phyloP scores from a whole-genome alignment of 352 stramenopile species.

The Globisporangium nodosum region DNA sequence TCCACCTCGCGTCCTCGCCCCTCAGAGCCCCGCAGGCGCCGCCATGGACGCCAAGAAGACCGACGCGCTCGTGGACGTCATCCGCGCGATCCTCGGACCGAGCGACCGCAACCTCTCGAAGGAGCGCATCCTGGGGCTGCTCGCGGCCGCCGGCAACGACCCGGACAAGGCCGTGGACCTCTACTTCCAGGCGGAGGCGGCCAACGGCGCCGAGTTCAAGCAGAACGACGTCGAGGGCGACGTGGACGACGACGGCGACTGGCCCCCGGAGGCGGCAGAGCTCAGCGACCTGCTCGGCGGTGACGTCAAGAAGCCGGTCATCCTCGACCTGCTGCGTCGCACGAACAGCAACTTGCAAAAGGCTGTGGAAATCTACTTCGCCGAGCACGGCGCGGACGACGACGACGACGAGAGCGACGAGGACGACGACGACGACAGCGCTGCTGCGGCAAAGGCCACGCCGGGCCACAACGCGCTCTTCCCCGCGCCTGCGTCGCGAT shows the following conservation, averaged over 20 bases:
- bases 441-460: slow-evolving; percentile 6
- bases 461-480: slow-evolving; percentile 23
- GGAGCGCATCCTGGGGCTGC: slow-evolving; percentile 58
- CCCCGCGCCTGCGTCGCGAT: slow-evolving; percentile 16
- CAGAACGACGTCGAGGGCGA: slow-evolving; percentile 51
- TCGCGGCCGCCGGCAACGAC: slow-evolving; percentile 56
- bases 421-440: slow-evolving; percentile 27
- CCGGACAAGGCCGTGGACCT: slow-evolving; percentile 81
- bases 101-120: slow-evolving; percentile 46
- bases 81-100: slow-evolving; percentile 71
- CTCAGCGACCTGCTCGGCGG: slow-evolving; percentile 70
- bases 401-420: slow-evolving; percentile 48
- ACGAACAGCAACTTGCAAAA: slow-evolving; percentile 74
- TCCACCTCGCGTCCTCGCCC: too few species aligned
- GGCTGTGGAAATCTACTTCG: slow-evolving; percentile 77
- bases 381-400: slow-evolving; percentile 39
- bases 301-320: slow-evolving; percentile 46
- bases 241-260: slow-evolving; percentile 34
- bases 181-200: slow-evolving; percentile 62
- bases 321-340: slow-evolving; percentile 48
- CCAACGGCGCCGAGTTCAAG: slow-evolving; percentile 30
- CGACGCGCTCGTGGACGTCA: slow-evolving; percentile 68
- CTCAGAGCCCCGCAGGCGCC: not conserved
- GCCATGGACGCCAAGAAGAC: slow-evolving; percentile 45
- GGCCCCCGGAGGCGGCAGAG: slow-evolving; percentile 43